Base-by-base conservation (phyloP, 768 basidiomycete species). In the Macrolepiota fuliginosa region DNA sequence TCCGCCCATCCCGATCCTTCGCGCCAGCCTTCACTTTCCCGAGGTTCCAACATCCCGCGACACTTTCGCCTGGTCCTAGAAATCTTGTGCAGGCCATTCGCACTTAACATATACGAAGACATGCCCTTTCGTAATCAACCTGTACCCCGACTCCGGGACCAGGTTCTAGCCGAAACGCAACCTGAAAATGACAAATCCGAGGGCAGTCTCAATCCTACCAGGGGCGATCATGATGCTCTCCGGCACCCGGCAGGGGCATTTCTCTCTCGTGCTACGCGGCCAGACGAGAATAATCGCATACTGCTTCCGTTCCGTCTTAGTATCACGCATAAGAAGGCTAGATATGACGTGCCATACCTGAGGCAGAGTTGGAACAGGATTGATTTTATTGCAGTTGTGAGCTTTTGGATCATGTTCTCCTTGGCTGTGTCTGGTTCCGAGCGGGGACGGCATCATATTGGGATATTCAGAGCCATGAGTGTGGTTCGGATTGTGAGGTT, bases 341-440 rank as follows among this genome's bases (percentile, higher is more conserved):
- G 76, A 29, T 78, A 86, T 35, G 88, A 89, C 64, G 79, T 95
- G 2, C 95, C 96, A 0, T 98, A 94, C 71, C 80, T 98, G 1
- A 83, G 96, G 9, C 94, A 98, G 68, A 91, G 91, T 58, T 98
- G 95, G 95, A 90, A 84, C 67, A 78, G 94, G 54, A 90, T 97
- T 58, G 96, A 98, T 71, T 86, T 90, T 64, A 74, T 98, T 46
- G 93, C 96, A 0, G 85, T 98, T 47, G 65, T 90, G 12, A 82
- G 86, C 64, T 98, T 95, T 72, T 98, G 96, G 96, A 82, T 92
- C 55, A 79, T 83, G 9, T 96, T 98, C 69, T 73, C 70, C 0
- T 79, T 98, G 58, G 86, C 93, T 0, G 74, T 81, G n/a, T 65
- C 77, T 0, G 91, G 91, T 0, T 65, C 81, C 24, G 96, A 98